A percentile compares a stretch with the other conserved stretches of the same genome.
Conservation (phyloP, 78 protist species). For the Diacronema lutheri region DNA sequence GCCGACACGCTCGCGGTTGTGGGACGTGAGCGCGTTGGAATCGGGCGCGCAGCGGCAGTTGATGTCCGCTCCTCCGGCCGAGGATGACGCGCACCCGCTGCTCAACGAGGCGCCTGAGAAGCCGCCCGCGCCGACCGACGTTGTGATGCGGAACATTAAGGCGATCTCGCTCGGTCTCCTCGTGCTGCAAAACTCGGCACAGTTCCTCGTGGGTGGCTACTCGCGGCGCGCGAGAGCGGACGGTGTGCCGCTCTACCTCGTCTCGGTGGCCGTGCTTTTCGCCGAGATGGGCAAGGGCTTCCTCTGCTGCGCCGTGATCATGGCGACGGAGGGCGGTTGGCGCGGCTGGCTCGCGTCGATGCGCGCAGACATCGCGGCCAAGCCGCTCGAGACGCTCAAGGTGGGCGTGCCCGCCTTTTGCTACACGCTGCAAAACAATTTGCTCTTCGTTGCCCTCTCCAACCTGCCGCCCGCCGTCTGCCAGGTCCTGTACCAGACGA, state of each 20-base stretch:
- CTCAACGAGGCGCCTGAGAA: too few relatives aligned
- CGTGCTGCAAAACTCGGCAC: background rate
- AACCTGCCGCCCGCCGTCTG: constrained; percentile 16
- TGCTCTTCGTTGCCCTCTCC: constrained; percentile 12
- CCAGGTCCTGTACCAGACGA: constrained; percentile 31
- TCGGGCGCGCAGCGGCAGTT: too few relatives aligned
- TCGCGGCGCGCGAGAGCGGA: background rate
- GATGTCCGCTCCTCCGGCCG: too few relatives aligned
- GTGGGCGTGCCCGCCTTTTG: constrained; percentile 25
- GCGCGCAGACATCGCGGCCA: background rate
- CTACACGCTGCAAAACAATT: constrained; percentile 38
- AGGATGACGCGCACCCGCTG: too few relatives aligned
- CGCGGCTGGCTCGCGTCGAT: background rate
- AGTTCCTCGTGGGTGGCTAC: background rate
- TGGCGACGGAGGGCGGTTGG: background rate
- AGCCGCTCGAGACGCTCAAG: constrained; percentile 11
- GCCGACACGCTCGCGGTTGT: too few relatives aligned
- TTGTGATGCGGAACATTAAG: too few relatives aligned
- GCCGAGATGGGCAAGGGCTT: background rate
- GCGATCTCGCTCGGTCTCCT: background rate
- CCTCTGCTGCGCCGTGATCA: background rate
- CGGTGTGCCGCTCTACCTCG: background rate
- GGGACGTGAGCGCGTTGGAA: too few relatives aligned
- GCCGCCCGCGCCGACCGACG: too few relatives aligned
- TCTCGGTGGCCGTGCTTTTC: constrained; percentile 10